Percentiles rank a stretch among this genome's conserved stretches.
These are phyloP conservation scores for Debaryomycetaceae sp. DNA, from an alignment of 1,139 yeast genomes.

Conservation along the genomic window DNA sequence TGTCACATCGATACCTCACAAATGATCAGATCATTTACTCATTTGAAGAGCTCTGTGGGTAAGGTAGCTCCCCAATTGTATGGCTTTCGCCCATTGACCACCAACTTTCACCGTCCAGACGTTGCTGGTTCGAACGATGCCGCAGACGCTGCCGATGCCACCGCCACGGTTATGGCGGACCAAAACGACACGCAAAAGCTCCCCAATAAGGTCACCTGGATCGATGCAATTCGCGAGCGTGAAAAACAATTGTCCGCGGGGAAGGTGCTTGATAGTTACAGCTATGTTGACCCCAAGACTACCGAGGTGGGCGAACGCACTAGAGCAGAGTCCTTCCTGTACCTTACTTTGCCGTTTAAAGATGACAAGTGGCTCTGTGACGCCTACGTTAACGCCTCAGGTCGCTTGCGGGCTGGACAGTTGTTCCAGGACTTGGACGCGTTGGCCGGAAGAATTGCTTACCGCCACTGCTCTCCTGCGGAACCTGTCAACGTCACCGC, in stretches of 20 bases:
- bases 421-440: slow-evolving; percentile 90
- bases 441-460: slow-evolving; percentile 82
- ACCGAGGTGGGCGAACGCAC: slow-evolving; percentile 70
- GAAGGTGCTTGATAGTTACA: slow-evolving; percentile 61
- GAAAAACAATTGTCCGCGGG: slow-evolving; percentile 68
- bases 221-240: slow-evolving; percentile 75
- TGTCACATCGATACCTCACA: too few relatives aligned
- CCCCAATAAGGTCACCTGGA: slow-evolving; percentile 72
- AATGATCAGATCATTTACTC: too few relatives aligned
- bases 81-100: too few relatives aligned
- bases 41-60: too few relatives aligned
- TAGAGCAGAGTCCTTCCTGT: slow-evolving; percentile 71
- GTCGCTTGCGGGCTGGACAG: slow-evolving; percentile 86
- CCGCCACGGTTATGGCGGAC: slow-evolving; percentile 61
- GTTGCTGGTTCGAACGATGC: slow-evolving; percentile 38
- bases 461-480: slow-evolving; percentile 83
- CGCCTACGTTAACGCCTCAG: slow-evolving; percentile 82
- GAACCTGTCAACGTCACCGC: slow-evolving; percentile 94
- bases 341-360: slow-evolving; percentile 72
- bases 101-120: slow-evolving; percentile 36
- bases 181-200: slow-evolving; percentile 28
- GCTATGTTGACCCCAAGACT: slow-evolving; percentile 70
- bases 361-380: slow-evolving; percentile 81
- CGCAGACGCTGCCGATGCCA: slow-evolving; percentile 64
- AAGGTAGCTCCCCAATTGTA: too few relatives aligned